These are phyloP conservation scores for Deinandra increscens DNA, from an alignment of 129 eudicot species.

Conservation along the genomic window DNA sequence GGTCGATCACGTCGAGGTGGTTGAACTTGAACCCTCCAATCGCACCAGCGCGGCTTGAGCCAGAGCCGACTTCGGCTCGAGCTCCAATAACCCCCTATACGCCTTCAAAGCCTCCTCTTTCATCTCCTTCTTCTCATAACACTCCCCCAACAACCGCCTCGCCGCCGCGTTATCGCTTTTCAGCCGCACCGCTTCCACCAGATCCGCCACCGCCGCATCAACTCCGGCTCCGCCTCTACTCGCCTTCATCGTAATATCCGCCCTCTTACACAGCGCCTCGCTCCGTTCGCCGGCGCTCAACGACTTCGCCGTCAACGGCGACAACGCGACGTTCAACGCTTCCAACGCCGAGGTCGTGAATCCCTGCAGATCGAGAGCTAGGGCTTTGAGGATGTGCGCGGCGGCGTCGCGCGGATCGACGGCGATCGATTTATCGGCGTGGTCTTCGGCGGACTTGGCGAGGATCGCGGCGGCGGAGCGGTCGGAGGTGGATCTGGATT, in stretches of 20 bases:
- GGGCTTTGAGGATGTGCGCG: conserved; percentile 56
- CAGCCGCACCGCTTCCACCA: conserved; percentile 61
- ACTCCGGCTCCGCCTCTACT: conserved; percentile 32
- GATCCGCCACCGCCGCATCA: conserved; percentile 49
- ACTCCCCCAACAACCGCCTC: conserved; percentile 59
- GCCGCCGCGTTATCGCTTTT: conserved; percentile 47
- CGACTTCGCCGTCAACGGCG: conserved; percentile 57
- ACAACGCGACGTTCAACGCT: conserved; percentile 53
- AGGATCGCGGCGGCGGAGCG: conserved; percentile 26
- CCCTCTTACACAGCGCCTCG: conserved; percentile 65
- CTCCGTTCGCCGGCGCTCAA: conserved; percentile 54
- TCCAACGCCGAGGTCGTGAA: conserved; percentile 64
- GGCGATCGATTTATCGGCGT: conserved; percentile 56
- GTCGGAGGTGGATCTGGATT: conserved; percentile 45
- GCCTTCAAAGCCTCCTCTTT: conserved; percentile 57
- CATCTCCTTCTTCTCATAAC: conserved; percentile 56
- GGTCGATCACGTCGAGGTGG: background rate
- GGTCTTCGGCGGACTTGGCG: conserved; percentile 53
- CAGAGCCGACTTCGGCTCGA: conserved; percentile 34
- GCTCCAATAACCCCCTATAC: conserved; percentile 36
- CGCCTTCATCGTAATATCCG: conserved; percentile 48
- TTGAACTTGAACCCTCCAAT: conserved; percentile 40
- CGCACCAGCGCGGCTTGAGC: conserved; percentile 58
- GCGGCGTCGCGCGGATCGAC: conserved; percentile 74
- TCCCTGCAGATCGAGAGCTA: conserved; percentile 64